Evolutionary conservation across 2,329 filamentous ascomycete species (phyloP).

Genomic region (Fusarium pseudocircinatum): DNA sequence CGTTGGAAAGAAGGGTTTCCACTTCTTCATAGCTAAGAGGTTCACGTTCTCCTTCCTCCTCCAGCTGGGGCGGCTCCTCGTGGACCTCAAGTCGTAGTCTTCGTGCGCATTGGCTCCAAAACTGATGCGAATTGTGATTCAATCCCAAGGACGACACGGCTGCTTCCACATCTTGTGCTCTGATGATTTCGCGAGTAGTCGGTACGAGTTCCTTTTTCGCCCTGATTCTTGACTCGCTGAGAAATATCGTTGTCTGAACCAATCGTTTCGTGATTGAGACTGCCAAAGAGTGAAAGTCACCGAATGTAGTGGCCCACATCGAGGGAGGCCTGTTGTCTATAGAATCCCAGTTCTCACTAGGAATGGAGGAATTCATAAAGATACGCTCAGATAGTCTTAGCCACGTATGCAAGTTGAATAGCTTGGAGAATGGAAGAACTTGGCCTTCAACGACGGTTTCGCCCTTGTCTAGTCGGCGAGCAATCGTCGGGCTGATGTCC

Average conservation of each 20-base stretch:
- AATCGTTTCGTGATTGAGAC: conserved; percentile 76
- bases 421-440: conserved; percentile 58
- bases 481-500: conserved; percentile 65
- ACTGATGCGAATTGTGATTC: conserved; percentile 48
- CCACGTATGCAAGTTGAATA: conserved; percentile 71
- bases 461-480: conserved; percentile 42
- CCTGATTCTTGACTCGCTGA: conserved; percentile 74
- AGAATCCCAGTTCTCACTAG: conserved; percentile 74
- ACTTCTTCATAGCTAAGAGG: conserved; percentile 33
- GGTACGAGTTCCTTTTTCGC: conserved; percentile 52
- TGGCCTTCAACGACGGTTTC: conserved; percentile 28
- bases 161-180: conserved; percentile 58
- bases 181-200: conserved; percentile 49
- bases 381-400: conserved; percentile 70
- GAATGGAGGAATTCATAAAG: conserved; percentile 77
- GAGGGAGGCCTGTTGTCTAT: conserved; percentile 71
- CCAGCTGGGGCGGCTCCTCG: conserved; percentile 45
- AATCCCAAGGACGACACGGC: conserved; percentile 60
- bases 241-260: conserved; percentile 73
- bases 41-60: conserved; percentile 38
- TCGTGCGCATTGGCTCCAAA: conserved; percentile 61
- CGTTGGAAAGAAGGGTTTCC: conserved; percentile 11
- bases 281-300: conserved; percentile 76
- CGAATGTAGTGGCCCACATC: conserved; percentile 78
- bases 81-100: conserved; percentile 61